Conservation (phyloP, 2,329 filamentous ascomycete genomes). For the Paecilomyces sp. region DNA sequence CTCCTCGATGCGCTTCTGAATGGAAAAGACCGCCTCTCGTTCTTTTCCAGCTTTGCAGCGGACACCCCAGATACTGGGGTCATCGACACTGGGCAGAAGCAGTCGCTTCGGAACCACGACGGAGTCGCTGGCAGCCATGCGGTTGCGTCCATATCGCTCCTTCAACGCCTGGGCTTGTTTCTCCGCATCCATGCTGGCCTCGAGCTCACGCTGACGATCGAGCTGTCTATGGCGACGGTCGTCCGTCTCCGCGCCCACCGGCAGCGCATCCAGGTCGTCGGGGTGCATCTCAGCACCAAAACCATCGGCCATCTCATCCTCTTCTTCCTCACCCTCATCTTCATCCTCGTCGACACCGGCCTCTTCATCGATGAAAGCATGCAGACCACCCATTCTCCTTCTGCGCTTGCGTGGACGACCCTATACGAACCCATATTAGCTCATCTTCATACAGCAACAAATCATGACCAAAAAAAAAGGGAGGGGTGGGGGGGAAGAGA, state of each 20-base stretch:
- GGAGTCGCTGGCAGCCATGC: constrained; percentile 60
- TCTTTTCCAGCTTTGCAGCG: constrained; percentile 94
- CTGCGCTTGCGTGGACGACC: constrained; percentile 71
- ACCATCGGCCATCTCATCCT: constrained; percentile 75
- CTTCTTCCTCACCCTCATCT: constrained; percentile 81
- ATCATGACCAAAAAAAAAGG: not conserved
- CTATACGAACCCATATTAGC: constrained; percentile 25
- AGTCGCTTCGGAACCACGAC: constrained; percentile 77
- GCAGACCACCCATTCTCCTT: constrained; percentile 60
- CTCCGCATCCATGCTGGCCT: constrained; percentile 84
- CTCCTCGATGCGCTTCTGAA: constrained; percentile 85
- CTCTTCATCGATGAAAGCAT: constrained; percentile 94
- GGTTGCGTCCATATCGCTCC: constrained; percentile 78
- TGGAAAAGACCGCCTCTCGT: constrained; percentile 76
- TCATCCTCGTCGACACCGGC: constrained; percentile 94
- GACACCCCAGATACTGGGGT: constrained; percentile 92
- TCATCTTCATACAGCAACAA: no score
- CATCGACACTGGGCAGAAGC: constrained; percentile 84
- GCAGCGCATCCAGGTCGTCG: constrained; percentile 74
- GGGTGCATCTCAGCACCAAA: constrained; percentile 87
- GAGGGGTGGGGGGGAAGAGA: no score
- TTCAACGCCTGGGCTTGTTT: constrained; percentile 82
- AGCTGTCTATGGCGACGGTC: constrained; percentile 91
- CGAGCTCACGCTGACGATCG: constrained; percentile 81
- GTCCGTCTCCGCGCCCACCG: constrained; percentile 70